phyloP scores from a whole-genome alignment of 106 monocot genomes.

The Alisma plantagoaquatica region DNA sequence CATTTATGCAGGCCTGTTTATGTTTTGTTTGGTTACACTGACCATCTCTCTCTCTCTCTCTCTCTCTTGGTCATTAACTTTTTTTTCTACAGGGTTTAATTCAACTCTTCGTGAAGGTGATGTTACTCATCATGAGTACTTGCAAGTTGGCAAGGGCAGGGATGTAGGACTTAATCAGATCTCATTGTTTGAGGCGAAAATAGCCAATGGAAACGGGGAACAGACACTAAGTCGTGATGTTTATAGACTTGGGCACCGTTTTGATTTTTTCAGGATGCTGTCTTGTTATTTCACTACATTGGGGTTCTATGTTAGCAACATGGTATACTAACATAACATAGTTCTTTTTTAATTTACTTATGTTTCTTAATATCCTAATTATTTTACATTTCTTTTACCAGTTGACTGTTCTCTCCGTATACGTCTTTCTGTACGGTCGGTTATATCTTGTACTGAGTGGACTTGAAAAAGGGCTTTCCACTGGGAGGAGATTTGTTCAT shows the following conservation, averaged over 20 bases:
- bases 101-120: slow-evolving; percentile 92
- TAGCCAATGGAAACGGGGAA: slow-evolving; percentile 93
- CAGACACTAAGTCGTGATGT: slow-evolving; percentile 93
- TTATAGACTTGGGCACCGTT: slow-evolving; percentile 87
- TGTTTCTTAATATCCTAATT: no score
- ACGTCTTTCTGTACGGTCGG: slow-evolving; percentile 87
- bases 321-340: slow-evolving; percentile 38
- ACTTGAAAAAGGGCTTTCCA: slow-evolving; percentile 65
- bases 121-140: slow-evolving; percentile 90
- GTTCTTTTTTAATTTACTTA: no score
- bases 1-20: slow-evolving; percentile 68
- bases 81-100: slow-evolving; percentile 50
- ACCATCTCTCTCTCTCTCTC: neutral
- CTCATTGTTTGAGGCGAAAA: slow-evolving; percentile 90
- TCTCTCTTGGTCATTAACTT: neutral
- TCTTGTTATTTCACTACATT: slow-evolving; percentile 94
- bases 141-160: slow-evolving; percentile 96
- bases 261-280: slow-evolving; percentile 95
- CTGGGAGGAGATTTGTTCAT: slow-evolving; percentile 50
- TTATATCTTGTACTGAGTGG: slow-evolving; percentile 93
- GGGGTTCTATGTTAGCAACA: slow-evolving; percentile 78
- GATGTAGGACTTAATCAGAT: slow-evolving; percentile 96
- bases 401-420: slow-evolving; percentile 79
- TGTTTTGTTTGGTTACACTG: neutral
- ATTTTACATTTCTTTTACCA: slow-evolving; percentile 15